Evolutionary conservation across 2,329 filamentous ascomycete genomes (phyloP).

Genomic region (Hypoxylon sp.): DNA sequence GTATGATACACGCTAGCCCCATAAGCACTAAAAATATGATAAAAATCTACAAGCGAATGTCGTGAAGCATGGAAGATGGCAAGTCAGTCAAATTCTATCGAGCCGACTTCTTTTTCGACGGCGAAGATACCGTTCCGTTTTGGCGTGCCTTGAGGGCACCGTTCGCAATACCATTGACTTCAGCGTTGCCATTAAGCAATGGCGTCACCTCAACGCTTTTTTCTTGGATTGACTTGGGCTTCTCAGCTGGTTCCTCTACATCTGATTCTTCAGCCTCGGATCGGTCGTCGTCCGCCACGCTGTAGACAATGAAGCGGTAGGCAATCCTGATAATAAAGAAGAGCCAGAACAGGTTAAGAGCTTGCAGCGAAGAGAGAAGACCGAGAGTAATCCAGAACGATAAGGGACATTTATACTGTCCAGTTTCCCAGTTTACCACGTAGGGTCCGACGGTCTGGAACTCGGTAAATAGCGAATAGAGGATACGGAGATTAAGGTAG

Average conservation of each 20-base stretch:
- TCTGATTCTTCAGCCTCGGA: slow-evolving; percentile 78
- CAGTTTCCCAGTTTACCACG: slow-evolving; percentile 80
- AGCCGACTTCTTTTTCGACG: slow-evolving; percentile 48
- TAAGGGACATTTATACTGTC: slow-evolving; percentile 83
- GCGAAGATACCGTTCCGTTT: slow-evolving; percentile 43
- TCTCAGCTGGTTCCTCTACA: slow-evolving; percentile 60
- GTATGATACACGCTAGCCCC: slow-evolving; percentile 38
- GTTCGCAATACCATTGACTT: slow-evolving; percentile 49
- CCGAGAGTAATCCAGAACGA: slow-evolving; percentile 76
- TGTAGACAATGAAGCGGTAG: slow-evolving; percentile 76
- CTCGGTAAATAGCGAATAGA: slow-evolving; percentile 81
- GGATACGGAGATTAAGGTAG: slow-evolving; percentile 83
- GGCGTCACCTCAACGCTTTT: slow-evolving; percentile 43
- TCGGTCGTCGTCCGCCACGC: slow-evolving; percentile 77
- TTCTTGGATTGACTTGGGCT: slow-evolving; percentile 38
- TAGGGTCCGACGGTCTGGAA: slow-evolving; percentile 82
- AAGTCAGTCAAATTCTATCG: slow-evolving; percentile 37
- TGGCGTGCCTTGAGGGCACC: slow-evolving; percentile 43
- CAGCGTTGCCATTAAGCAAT: slow-evolving; percentile 52
- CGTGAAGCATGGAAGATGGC: slow-evolving; percentile 27
- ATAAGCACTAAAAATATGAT: slow-evolving; percentile 5
- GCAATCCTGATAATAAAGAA: slow-evolving; percentile 83
- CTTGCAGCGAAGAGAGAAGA: slow-evolving; percentile 77
- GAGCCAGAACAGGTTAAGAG: slow-evolving; percentile 86
- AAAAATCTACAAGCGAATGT: slow-evolving; percentile 42